Base-by-base conservation (phyloP, 192 early-diverging fungal genomes). In the Podila clonocystis region DNA sequence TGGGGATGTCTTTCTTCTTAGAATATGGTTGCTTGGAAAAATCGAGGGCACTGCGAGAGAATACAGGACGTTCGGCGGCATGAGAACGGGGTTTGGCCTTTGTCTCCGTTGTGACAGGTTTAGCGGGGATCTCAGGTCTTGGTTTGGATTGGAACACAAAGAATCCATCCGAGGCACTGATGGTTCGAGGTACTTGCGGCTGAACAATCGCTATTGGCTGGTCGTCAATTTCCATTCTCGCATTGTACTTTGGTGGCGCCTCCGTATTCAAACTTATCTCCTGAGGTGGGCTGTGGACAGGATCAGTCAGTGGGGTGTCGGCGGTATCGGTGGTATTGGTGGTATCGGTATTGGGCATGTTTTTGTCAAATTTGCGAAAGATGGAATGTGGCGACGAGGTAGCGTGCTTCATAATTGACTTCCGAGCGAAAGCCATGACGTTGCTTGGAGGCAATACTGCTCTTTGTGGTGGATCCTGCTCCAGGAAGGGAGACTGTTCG, bases 381-480 rank as follows among this genome's bases (percentile, higher is more conserved):
- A 71, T 71, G 12, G 75, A 71, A 1, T 36, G 17, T 5, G 68
- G 75, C 11, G 55, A 58, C 15, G 64, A 50, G 4, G 68, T 28
- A 4, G 75, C 63, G 13, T 70, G 55, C 34, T 71, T 65, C 75
- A 77, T 77, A 26, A 71, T 70, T 15, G 74, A 76, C 20, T 76
- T 76, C 22, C 74, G 33, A 17, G 74, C 74, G 50, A 76, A 69
- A 28, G 67, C 74, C 74, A 76, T 69, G 34, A 70, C 70, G 28
- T 34, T 41, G 0, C 26, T 8, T 34, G 36, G 28, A 50, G 36
- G 22, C 50, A 29, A 12, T 58, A 50, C 20, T 36, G 31, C 9
- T 62, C 26, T 28, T 59, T 65, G 48, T 17, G 17, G 48, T 20
- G 62, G 20, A 20, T 63, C 20, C 4, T 63, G 45, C 0, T 2